phyloP scores from a whole-genome alignment of 2,329 filamentous ascomycete species.

The Septoria linicola region DNA sequence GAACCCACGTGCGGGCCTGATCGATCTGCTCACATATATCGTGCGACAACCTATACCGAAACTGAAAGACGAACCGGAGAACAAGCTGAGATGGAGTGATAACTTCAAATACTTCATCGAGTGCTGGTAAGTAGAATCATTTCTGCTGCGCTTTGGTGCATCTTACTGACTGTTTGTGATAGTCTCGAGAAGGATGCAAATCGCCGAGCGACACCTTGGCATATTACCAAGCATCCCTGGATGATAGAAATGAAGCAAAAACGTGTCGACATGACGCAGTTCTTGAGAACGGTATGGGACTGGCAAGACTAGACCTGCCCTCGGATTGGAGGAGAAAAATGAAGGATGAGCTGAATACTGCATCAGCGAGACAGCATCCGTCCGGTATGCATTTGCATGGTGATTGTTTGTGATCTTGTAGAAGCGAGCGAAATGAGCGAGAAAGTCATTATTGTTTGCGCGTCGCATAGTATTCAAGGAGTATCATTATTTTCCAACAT shows the following conservation, averaged over 20 bases:
- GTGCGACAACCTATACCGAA: constrained; percentile 93
- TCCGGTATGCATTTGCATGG: no score
- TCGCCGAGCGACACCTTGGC: constrained; percentile 89
- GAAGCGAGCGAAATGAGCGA: no score
- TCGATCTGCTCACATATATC: constrained; percentile 95
- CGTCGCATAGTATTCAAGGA: no score
- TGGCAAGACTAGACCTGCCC: constrained; percentile 66
- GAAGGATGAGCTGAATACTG: not conserved
- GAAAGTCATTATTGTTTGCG: no score
- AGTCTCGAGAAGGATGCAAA: constrained; percentile 92
- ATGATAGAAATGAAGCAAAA: constrained; percentile 95
- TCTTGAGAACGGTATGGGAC: constrained; percentile 92
- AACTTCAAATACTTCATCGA: constrained; percentile 99
- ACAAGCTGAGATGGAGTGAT: constrained; percentile 89
- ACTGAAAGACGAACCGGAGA: constrained; percentile 78
- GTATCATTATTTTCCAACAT: no score
- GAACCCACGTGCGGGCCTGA: constrained; percentile 87
- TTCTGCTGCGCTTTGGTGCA: not conserved
- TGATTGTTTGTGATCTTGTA: no score
- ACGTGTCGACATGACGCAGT: constrained; percentile 96
- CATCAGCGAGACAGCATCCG: no score
- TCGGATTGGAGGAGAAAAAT: not conserved
- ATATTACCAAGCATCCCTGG: constrained; percentile 99
- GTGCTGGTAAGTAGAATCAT: constrained; percentile 75
- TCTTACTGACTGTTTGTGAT: not conserved